These are phyloP conservation scores for Elongisporangium prolatum DNA, from an alignment of 352 stramenopile genomes.

Conservation along the genomic window DNA sequence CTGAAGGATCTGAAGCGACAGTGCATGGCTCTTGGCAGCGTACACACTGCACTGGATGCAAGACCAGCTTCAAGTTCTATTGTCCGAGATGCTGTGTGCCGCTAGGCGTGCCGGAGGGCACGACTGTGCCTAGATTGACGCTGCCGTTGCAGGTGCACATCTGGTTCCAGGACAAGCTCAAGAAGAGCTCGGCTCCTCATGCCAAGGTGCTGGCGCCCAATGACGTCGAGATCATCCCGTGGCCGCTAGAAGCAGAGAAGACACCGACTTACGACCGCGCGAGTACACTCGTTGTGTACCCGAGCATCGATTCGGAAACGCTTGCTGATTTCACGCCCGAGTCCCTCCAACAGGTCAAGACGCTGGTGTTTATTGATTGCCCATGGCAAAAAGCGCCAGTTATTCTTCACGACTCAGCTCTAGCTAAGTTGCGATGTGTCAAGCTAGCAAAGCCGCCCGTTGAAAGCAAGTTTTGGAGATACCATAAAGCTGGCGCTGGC, in stretches of 20 bases:
- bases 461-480: constrained; percentile 87
- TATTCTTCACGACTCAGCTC: constrained; percentile 55
- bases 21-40: constrained; percentile 39
- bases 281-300: constrained; percentile 75
- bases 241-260: constrained; percentile 26
- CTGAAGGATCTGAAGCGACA: constrained; percentile 7
- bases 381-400: constrained; percentile 82
- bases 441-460: constrained; percentile 73
- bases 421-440: constrained; percentile 58
- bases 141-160: constrained; percentile 80
- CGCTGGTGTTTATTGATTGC: constrained; percentile 84
- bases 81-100: constrained; percentile 68
- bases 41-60: constrained; percentile 49
- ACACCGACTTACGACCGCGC: constrained; percentile 49
- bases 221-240: constrained; percentile 70
- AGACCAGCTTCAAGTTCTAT: constrained; percentile 87
- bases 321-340: constrained; percentile 51
- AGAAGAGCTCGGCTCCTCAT: constrained; percentile 86
- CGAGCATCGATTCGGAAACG: constrained; percentile 61
- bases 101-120: constrained; percentile 46
- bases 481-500: constrained; percentile 77
- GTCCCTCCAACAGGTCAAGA: constrained; percentile 53
- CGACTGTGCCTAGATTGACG: constrained; percentile 42
- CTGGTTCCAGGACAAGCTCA: constrained; percentile 86
- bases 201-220: constrained; percentile 71